Conservation (phyloP, 2,329 filamentous ascomycete species). For the Herpomyces periplanetae region DNA sequence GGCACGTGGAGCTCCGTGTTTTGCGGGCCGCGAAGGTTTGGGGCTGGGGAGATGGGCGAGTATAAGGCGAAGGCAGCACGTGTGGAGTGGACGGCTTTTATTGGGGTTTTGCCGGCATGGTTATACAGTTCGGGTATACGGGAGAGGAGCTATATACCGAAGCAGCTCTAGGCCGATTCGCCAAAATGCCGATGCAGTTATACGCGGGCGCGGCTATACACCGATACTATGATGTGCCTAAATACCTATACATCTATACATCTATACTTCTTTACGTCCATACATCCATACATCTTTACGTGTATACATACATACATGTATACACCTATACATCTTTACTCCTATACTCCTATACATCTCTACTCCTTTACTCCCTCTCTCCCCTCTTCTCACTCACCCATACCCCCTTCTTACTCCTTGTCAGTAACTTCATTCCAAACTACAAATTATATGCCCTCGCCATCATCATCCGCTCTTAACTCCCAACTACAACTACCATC, state of each 20-base stretch:
- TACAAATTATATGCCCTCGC: too few species aligned
- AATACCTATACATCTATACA: conserved; percentile 1
- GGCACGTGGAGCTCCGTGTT: too few species aligned
- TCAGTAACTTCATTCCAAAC: too few species aligned
- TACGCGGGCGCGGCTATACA: conserved; percentile 1
- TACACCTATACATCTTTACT: conserved; percentile 2
- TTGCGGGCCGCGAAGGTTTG: conserved; percentile 1
- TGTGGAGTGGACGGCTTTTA: background rate
- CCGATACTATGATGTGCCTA: conserved; percentile 1
- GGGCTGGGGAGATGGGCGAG: conserved; percentile 2
- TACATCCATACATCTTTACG: background rate
- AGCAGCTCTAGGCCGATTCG: background rate
- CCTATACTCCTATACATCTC: conserved; percentile 5
- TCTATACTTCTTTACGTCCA: conserved; percentile 4
- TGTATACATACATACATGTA: conserved; percentile 1
- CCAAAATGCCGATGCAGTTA: conserved; percentile 1
- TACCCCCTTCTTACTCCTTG: too few species aligned
- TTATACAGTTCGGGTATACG: background rate
- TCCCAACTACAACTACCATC: too few species aligned
- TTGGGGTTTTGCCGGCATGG: background rate
- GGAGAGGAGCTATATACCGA: background rate
- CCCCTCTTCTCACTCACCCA: conserved; percentile 3
- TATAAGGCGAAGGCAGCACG: background rate
- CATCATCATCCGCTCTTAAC: too few species aligned
- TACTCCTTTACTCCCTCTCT: conserved; percentile 3